Base-by-base conservation (phyloP, 164 flowering plant species). In the Macadamia integrifolia region DNA sequence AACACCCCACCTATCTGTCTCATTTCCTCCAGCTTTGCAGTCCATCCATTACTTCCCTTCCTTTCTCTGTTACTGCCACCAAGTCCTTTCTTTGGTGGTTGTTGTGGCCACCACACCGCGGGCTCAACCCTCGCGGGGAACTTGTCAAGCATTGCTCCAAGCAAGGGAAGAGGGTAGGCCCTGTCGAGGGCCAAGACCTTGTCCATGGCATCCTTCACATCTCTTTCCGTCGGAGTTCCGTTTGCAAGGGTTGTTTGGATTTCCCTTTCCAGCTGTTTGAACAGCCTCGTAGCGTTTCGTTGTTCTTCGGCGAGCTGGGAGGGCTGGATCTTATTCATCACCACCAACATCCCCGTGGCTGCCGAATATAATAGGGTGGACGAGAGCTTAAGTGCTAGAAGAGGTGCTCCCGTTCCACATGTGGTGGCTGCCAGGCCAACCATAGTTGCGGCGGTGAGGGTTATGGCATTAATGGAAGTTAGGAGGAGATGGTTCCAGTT, bases 401-500 rank as follows among this genome's bases (percentile, higher is more conserved):
- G 56, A 1, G 76, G 65, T 4, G 10, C 61, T 13, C 72, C 76
- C 0, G 9, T 50, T 0, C 49, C 48, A 4, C 35, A 61, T 9
- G n/a, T n/a, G n/a, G 55, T 42, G 6, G 76, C 75, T 1, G 78
- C 69, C 7, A 81, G 7, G 17, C 75, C 82, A 1, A 76, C 58
- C 77, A 82, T 73, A 9, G 76, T 67, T 5, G 83, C 64, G 9
- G 87, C 90, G 0, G 85, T 67, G 18, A 84, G 83, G 44, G 88
- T 84, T 43, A 86, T 76, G 75, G 78, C n/a, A n/a, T n/a, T n/a
- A n/a, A n/a, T n/a, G n/a, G n/a, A n/a, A n/a, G n/a, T n/a, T n/a
- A n/a, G n/a, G n/a, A n/a, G n/a, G n/a, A n/a, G n/a, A n/a, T n/a
- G n/a, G n/a, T n/a, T n/a, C n/a, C n/a, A n/a, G n/a, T n/a, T n/a